Evolutionary conservation across 345 rosid species (phyloP).

Genomic region (Ceriops tagal): DNA sequence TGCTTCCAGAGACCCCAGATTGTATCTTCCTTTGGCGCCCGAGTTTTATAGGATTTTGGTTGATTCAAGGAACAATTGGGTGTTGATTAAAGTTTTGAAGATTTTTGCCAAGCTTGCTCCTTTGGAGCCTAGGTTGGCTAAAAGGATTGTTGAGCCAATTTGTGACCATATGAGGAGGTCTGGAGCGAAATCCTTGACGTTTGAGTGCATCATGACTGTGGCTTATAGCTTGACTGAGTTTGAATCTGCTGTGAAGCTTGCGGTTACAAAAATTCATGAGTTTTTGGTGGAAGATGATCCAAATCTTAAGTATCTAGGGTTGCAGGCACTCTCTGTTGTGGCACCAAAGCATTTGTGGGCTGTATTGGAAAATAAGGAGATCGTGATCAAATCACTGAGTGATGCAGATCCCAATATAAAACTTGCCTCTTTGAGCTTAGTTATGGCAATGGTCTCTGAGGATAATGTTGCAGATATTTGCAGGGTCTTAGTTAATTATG

Average conservation of each 20-base stretch:
- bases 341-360: constrained; percentile 75
- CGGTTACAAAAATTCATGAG: constrained; percentile 56
- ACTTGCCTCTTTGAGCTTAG: constrained; percentile 66
- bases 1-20: constrained; percentile 59
- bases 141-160: constrained; percentile 71
- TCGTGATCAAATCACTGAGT: constrained; percentile 78
- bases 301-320: constrained; percentile 87
- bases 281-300: constrained; percentile 84
- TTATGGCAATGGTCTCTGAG: constrained; percentile 91
- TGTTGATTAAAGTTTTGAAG: constrained; percentile 82
- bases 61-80: constrained; percentile 90
- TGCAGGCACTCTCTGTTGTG: constrained; percentile 65
- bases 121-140: constrained; percentile 82
- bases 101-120: constrained; percentile 69
- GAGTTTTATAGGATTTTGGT: constrained; percentile 79
- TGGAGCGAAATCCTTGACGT: constrained; percentile 75
- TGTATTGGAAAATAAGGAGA: constrained; percentile 81
- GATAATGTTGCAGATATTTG: constrained; percentile 70
- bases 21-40: constrained; percentile 82
- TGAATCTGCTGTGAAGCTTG: constrained; percentile 82
- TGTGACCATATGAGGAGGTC: constrained; percentile 85
- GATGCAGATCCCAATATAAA: constrained; percentile 81
- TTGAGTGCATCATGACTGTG: constrained; percentile 85
- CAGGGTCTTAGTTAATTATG: constrained; percentile 70
- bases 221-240: constrained; percentile 73